Base-by-base conservation (phyloP, 805 yeast species). In the Huiozyma naganishii region DNA sequence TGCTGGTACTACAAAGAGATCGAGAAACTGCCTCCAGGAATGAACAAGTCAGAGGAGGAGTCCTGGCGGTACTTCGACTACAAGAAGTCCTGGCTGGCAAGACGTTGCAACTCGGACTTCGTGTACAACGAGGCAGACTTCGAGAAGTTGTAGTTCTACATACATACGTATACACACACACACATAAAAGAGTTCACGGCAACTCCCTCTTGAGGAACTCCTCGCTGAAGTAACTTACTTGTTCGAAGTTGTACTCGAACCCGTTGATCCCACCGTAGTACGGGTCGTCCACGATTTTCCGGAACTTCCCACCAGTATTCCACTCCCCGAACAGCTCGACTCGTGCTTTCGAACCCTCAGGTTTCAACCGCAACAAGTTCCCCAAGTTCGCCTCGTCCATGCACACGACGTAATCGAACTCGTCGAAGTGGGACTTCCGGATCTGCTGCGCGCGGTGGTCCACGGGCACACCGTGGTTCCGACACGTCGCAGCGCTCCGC, bases 251-350 rank as follows among this genome's bases (percentile, higher is more conserved):
- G 45, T 68, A 71, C 61, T 86, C 92, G 58, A 89, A 89, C 1
- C 96, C 95, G 50, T 76, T 72, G 17, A 65, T 66, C 0, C 94
- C 95, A 5, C 97, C 97, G 57, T 89, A 90, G 61, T 90, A 89
- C 1, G 97, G 97, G 61, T 89, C 97, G 43, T 77, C 84, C 6
- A 89, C 89, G 32, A 84, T 76, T 32, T 62, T 69, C 13, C 68
- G 69, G 47, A 72, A 75, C 36, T 65, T 61, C 1, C 62, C 49
- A 53, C 76, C 77, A 0, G 76, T 73, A 45, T 76, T 71, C 80
- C 87, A 89, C n/a, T 82, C 77, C 0, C 97, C 97, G 68, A 89
- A 89, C 44, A 87, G 58, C 42, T 65, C 67, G 6, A 87, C 73
- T 17, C 34, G 10, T 10, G 36, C 42, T 37, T 62, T 71, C 27